Base-by-base conservation (phyloP, 805 yeast genomes). In the Sugiyamaella qingdaonensis region DNA sequence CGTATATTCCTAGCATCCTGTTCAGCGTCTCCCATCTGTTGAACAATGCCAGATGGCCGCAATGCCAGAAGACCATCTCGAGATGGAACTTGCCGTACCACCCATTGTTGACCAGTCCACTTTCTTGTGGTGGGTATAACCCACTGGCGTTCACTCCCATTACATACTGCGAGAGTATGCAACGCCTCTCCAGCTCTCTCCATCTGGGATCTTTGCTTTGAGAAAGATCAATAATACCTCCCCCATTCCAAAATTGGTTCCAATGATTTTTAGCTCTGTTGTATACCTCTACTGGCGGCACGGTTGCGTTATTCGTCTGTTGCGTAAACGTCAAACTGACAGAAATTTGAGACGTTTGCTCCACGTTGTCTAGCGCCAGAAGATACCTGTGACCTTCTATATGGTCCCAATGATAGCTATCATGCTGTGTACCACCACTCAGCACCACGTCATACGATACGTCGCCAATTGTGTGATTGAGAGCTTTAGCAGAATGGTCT, bases 11-110 rank as follows among this genome's bases (percentile, higher is more conserved):
- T 18, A 48, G 19, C 31, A 41, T 21, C 13, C 45, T 21, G 16
- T 29, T 36, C 9, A 48, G 19, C 7, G 41, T 29, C 9, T 4
- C 16, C 51, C 51, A 48, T 34, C 41, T 33, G 19, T 48, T 48
- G 31, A 48, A 48, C 33, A 48, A 33, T 13, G 46, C 51, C 4
- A 48, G 51, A 31, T 48, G 29, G 14, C 51, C 51, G 7, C 37
- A 37, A 19, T 48, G 51, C 51, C 51, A 48, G 10, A 24, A 48
- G 7, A 48, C 27, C 51, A 48, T 48, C 35, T 48, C 51, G 10
- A 21, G 16, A 29, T 48, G 51, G 39, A 48, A 48, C 39, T 48
- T 48, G 4, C 51, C 51, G 34, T 48, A 48, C 51, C 51, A 48
- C 2, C 51, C 51, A 4, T 18, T 48, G 29, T 48, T 48, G 14